Percentiles rank a stretch among this genome's conserved stretches.
These are phyloP conservation scores for Candida patagonica DNA, from an alignment of 805 yeast species.

Conservation along the genomic window DNA sequence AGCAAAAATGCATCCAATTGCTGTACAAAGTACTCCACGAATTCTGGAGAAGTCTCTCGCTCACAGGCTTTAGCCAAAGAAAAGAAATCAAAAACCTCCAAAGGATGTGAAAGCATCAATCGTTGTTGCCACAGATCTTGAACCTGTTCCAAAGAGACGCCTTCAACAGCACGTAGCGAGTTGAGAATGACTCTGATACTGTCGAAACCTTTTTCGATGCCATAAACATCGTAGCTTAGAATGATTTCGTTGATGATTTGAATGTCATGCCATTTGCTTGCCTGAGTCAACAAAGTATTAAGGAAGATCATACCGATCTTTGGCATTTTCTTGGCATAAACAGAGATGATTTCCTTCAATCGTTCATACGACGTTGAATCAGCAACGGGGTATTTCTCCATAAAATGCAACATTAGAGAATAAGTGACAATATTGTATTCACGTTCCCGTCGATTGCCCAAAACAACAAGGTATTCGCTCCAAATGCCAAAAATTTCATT, in stretches of 20 bases:
- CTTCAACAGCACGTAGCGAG: constrained; percentile 53
- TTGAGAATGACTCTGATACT: constrained; percentile 65
- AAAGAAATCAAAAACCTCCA: constrained; percentile 15
- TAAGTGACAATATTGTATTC: constrained; percentile 46
- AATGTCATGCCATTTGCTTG: constrained; percentile 58
- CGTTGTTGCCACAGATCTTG: constrained; percentile 41
- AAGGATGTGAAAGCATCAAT: constrained; percentile 4
- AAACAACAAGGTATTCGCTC: constrained; percentile 39
- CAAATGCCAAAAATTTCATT: constrained; percentile 43
- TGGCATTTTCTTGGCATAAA: constrained; percentile 43
- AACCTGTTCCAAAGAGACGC: constrained; percentile 45
- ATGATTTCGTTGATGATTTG: constrained; percentile 56
- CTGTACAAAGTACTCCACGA: constrained; percentile 5
- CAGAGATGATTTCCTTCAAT: constrained; percentile 46
- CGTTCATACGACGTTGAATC: constrained; percentile 45
- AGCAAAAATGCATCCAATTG: constrained; percentile 2
- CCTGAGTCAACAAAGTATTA: constrained; percentile 62
- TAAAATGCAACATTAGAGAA: constrained; percentile 61
- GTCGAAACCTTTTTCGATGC: constrained; percentile 54
- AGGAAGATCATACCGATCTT: constrained; percentile 71
- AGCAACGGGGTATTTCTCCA: constrained; percentile 44
- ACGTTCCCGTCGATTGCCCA: constrained; percentile 7
- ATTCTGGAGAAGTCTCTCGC: not conserved
- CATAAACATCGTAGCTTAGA: constrained; percentile 47
- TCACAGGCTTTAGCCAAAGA: constrained; percentile 19